Evolutionary conservation across 805 yeast species (phyloP), one percentile per base, ranked within the genome.

Genomic region (Komagataella populi): DNA sequence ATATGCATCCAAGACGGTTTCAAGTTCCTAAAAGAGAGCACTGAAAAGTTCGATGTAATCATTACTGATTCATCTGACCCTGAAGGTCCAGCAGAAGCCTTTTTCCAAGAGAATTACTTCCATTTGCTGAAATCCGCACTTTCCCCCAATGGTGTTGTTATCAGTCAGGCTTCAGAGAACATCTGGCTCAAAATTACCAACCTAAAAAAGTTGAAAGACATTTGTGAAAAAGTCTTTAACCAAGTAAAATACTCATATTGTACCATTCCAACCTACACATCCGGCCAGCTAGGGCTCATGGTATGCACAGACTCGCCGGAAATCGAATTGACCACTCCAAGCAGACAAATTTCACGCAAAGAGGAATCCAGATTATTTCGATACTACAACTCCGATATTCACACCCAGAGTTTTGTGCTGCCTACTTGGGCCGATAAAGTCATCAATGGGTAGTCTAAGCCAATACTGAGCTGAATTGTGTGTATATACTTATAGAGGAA

Each of bases 251-350:
- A 89, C 66, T 89, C 95, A 39, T 86, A 87, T 72, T 84, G 95
- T 53, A 80, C 93, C 63, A 88, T 90, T 59, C 99, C 99, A 64
- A 90, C 98, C 53, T 91, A 91, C 64, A 96, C 99, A 56, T 83
- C 96, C 17, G 99, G 99, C 57, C 95, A 89, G 67, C 84, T 91
- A 63, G 99, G 98, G n/a, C 87, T 93, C 71, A 87, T 91, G 96
- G 90, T 91, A 54, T 90, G 97, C 68, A 77, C 84, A 56, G 91
- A 89, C 73, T 84, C 86, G 63, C 64, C 77, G 14, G 59, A 67
- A 23, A 81, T 83, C 49, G 72, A 83, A 56, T 84, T 91, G 53
- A 74, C 70, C 60, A 72, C 68, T 57, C 96, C 98, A 49, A 57
- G 78, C 55, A 80, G 96, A 67, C 71, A 74, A 36, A 69, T 85